Conservation (phyloP, 352 stramenopile genomes). For the Phytophthora sp. region DNA sequence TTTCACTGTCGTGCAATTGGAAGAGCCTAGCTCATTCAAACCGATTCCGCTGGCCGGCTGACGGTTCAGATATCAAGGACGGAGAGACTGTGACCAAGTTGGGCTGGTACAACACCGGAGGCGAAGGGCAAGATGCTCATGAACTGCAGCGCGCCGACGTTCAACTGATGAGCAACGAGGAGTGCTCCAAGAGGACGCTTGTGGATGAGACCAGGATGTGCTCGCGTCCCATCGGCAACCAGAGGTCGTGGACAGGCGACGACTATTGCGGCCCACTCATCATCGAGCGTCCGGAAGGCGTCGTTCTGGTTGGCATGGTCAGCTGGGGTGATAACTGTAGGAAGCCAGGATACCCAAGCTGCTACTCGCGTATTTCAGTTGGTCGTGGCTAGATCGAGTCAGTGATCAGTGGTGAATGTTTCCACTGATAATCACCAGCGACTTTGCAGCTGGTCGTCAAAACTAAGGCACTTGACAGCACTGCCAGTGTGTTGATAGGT, state of each 20-base stretch:
- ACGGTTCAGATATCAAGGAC: conserved; percentile 36
- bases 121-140: conserved; percentile 14
- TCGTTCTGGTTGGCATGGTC: conserved; percentile 48
- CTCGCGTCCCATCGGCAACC: conserved; percentile 32
- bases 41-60: conserved; percentile 35
- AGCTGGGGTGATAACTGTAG: conserved; percentile 57
- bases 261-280: conserved; percentile 61
- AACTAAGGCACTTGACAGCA: too few species aligned
- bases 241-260: conserved; percentile 51
- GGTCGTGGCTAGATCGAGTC: conserved; percentile 44
- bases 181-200: conserved; percentile 37
- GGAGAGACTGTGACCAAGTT: conserved; percentile 37
- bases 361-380: conserved; percentile 52
- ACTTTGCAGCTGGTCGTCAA: too few species aligned
- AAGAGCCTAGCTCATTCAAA: conserved; percentile 33
- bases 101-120: conserved; percentile 40
- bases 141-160: conserved; percentile 49
- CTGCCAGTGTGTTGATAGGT: too few species aligned
- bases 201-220: conserved; percentile 52
- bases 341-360: conserved; percentile 42
- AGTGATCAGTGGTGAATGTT: conserved; percentile 9
- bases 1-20: conserved; percentile 51
- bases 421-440: too few species aligned
- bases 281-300: conserved; percentile 26
- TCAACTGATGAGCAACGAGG: conserved; percentile 38